Evolutionary conservation across 257 asterid species (phyloP).

Genomic region (Leonotis leonurus): DNA sequence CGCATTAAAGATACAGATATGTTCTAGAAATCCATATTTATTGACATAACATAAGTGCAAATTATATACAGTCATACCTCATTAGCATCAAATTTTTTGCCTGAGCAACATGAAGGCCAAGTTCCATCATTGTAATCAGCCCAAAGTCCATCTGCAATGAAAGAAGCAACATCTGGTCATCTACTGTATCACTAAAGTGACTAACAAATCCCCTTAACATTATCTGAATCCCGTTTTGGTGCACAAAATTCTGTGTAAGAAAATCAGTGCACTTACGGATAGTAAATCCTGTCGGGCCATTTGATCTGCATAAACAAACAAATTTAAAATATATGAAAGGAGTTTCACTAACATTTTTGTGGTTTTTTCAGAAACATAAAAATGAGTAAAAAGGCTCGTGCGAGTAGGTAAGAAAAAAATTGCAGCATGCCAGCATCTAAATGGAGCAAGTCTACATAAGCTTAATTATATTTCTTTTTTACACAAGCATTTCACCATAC

Average conservation of each 20-base stretch:
- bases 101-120: constrained; percentile 91
- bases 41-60: not conserved
- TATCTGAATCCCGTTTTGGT: too few species aligned
- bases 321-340: not conserved
- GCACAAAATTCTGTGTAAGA: too few species aligned
- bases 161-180: too few species aligned
- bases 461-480: not conserved
- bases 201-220: too few species aligned
- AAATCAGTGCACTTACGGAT: constrained; percentile 58
- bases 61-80: constrained; percentile 37
- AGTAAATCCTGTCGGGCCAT: constrained; percentile 57
- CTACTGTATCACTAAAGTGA: too few species aligned
- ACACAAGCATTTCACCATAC: not conserved
- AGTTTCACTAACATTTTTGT: constrained; percentile 17
- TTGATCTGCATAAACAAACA: constrained; percentile 51
- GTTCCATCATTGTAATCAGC: constrained; percentile 83
- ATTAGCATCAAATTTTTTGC: constrained; percentile 48
- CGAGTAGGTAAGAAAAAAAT: not conserved
- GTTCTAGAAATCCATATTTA: too few species aligned
- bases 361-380: not conserved
- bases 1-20: too few species aligned
- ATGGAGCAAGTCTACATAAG: constrained; percentile 2
- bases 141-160: constrained; percentile 86
- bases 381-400: not conserved
- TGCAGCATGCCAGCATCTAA: not conserved